These are phyloP conservation scores for Sugiyamaella castrensis DNA, from an alignment of 1,139 yeast species.

Conservation along the genomic window DNA sequence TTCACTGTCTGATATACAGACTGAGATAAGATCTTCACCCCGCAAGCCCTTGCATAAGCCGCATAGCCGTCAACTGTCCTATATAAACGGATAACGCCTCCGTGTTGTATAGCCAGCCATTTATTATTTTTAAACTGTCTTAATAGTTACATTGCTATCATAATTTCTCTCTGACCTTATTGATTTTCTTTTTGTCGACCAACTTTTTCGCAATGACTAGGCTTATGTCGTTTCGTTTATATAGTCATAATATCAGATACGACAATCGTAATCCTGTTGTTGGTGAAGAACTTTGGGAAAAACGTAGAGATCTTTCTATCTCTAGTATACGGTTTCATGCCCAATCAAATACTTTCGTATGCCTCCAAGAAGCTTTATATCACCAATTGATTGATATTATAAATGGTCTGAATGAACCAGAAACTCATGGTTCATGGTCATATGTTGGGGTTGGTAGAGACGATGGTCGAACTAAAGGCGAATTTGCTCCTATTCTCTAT, in stretches of 20 bases:
- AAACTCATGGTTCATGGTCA: conserved; percentile 41
- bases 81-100: too few relatives aligned
- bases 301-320: conserved; percentile 41
- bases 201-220: conserved; percentile 6
- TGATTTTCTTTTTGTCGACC: background rate
- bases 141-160: too few relatives aligned
- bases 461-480: conserved; percentile 47
- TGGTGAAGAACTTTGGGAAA: conserved; percentile 47
- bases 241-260: conserved; percentile 54
- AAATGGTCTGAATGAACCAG: conserved; percentile 33
- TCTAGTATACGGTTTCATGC: conserved; percentile 45
- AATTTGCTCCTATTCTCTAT: conserved; percentile 47
- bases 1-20: too few relatives aligned
- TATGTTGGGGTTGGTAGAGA: conserved; percentile 49
- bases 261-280: conserved; percentile 34
- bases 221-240: conserved; percentile 39
- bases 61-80: too few relatives aligned
- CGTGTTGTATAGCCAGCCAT: too few relatives aligned
- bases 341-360: conserved; percentile 41
- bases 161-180: background rate
- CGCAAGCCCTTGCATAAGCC: too few relatives aligned
- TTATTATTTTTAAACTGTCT: too few relatives aligned
- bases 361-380: conserved; percentile 55
- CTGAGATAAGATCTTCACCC: too few relatives aligned
- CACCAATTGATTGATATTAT: conserved; percentile 51